Percentiles rank a stretch among this genome's conserved stretches.
These are phyloP conservation scores for Globisporangium alternatum DNA, from an alignment of 352 stramenopile genomes.

Conservation along the genomic window DNA sequence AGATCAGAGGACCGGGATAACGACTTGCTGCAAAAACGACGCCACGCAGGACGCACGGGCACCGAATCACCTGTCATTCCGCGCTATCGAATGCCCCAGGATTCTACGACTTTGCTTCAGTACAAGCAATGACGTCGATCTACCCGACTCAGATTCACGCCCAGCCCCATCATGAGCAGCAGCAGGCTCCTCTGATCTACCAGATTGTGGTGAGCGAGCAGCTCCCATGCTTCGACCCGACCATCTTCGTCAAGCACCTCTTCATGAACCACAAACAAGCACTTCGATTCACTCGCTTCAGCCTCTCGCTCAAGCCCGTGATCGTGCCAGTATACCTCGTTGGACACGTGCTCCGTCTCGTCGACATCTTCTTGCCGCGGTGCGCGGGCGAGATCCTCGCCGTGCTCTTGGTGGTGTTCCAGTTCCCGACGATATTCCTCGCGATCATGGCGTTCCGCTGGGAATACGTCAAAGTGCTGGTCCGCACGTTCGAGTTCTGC, in stretches of 20 bases:
- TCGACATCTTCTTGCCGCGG: not conserved
- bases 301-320: not conserved
- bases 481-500: conserved; percentile 7
- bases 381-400: not conserved
- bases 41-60: no score
- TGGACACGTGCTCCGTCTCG: not conserved
- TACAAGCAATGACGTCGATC: no score
- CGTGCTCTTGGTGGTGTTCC: not conserved
- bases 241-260: conserved; percentile 1
- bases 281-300: not conserved
- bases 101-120: no score
- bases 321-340: not conserved
- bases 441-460: not conserved
- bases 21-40: no score
- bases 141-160: no score
- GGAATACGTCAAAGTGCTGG: conserved; percentile 9
- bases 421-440: not conserved
- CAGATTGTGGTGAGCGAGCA: conserved; percentile 9
- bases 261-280: not conserved
- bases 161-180: not conserved
- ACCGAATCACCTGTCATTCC: no score
- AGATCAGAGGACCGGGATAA: no score
- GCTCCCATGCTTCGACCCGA: conserved; percentile 7
- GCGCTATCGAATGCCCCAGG: no score
- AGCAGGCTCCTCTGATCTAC: not conserved